These are phyloP conservation scores for Cladosporium sp. DNA, from an alignment of 2,329 filamentous ascomycete species.

Conservation along the genomic window DNA sequence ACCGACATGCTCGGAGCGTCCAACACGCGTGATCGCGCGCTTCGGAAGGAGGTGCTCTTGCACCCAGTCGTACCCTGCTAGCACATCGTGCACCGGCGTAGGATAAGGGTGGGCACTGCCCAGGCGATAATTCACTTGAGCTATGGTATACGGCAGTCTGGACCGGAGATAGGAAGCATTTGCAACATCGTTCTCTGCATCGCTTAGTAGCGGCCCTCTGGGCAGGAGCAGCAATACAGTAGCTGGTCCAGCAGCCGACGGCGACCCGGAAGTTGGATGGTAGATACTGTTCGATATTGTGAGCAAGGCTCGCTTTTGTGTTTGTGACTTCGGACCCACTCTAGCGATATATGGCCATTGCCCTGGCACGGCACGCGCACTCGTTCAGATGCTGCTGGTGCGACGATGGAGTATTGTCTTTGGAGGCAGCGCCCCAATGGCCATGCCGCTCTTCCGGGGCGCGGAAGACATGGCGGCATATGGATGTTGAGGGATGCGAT, in stretches of 20 bases:
- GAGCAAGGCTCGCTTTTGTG: constrained; percentile 4
- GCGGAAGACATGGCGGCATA: constrained; percentile 18
- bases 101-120: constrained; percentile 44
- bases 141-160: constrained; percentile 44
- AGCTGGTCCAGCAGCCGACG: constrained; percentile 33
- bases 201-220: constrained; percentile 42
- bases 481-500: constrained; percentile 9
- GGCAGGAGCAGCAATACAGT: constrained; percentile 45
- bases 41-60: constrained; percentile 40
- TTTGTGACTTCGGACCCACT: constrained; percentile 35
- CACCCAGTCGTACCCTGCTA: constrained; percentile 52
- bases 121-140: constrained; percentile 50
- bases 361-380: constrained; percentile 44
- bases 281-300: constrained; percentile 25
- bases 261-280: constrained; percentile 28
- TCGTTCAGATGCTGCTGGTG: constrained; percentile 18
- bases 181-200: constrained; percentile 35
- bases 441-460: constrained; percentile 9
- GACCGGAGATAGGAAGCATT: constrained; percentile 40
- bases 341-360: constrained; percentile 46
- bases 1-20: constrained; percentile 34
- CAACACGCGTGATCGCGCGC: constrained; percentile 31
- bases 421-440: background rate
- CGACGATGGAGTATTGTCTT: background rate
- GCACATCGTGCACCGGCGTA: constrained; percentile 50